Conservation (phyloP, 2,329 filamentous ascomycete species). For the Fusarium sp. region DNA sequence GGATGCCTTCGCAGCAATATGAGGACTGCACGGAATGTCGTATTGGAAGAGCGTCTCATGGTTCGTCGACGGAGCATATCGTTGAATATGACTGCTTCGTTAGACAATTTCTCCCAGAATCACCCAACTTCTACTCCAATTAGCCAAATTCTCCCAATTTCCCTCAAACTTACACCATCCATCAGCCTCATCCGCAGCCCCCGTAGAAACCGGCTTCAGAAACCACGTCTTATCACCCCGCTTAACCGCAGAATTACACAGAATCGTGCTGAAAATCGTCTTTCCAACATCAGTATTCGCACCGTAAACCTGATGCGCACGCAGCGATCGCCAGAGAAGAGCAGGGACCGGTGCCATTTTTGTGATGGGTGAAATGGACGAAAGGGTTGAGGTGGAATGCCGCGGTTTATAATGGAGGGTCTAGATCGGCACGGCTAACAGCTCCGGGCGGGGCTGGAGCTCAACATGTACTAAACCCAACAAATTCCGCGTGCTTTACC, state of each 20-base stretch:
- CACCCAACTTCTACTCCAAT: conserved; percentile 7
- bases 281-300: conserved; percentile 89
- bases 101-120: neutral
- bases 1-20: conserved; percentile 70
- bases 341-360: conserved; percentile 63
- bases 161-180: conserved; percentile 61
- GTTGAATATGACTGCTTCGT: conserved; percentile 67
- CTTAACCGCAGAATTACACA: conserved; percentile 70
- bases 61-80: conserved; percentile 62
- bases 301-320: conserved; percentile 80
- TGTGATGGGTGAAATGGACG: neutral
- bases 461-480: conserved; percentile 23
- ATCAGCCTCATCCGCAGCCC: conserved; percentile 74
- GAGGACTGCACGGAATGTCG: conserved; percentile 78
- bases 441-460: conserved; percentile 7
- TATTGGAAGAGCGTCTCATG: conserved; percentile 75
- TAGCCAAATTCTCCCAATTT: neutral
- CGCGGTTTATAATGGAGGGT: conserved; percentile 15
- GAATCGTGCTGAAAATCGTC: conserved; percentile 79
- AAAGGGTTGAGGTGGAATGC: neutral
- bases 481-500: conserved; percentile 8
- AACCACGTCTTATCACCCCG: conserved; percentile 66
- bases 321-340: conserved; percentile 74
- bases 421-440: neutral
- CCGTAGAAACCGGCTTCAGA: conserved; percentile 85